phyloP scores from a whole-genome alignment of 108 stramenopile genomes.

The Fistulifera pelliculosa region DNA sequence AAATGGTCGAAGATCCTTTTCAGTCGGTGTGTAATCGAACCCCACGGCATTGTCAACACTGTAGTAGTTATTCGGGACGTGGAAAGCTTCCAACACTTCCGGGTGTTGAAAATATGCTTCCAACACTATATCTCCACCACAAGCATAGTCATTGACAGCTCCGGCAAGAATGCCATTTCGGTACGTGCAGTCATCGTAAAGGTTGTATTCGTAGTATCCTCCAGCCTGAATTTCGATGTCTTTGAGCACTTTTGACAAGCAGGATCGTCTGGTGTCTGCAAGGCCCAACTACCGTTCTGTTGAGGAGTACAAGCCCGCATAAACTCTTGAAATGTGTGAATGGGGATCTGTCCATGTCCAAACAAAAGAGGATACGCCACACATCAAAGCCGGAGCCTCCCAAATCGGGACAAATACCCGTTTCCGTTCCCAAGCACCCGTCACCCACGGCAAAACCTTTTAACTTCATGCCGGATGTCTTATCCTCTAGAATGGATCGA shows the following conservation, averaged over 20 bases:
- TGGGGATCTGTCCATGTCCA: constrained; percentile 62
- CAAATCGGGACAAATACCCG: constrained; percentile 37
- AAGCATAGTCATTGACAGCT: constrained; percentile 2
- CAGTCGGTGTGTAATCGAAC: constrained; percentile 61
- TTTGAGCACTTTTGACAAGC: constrained; percentile 5
- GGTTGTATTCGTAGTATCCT: constrained; percentile 61
- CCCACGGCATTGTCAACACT: constrained; percentile 56
- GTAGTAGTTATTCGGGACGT: constrained; percentile 41
- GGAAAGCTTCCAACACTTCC: constrained; percentile 47
- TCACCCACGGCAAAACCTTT: constrained; percentile 79
- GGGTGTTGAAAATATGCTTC: constrained; percentile 31
- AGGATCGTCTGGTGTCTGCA: not conserved
- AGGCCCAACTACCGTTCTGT: constrained; percentile 4
- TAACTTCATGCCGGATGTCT: constrained; percentile 6
- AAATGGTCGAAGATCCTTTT: constrained; percentile 46
- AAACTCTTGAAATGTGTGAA: constrained; percentile 38
- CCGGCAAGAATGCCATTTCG: constrained; percentile 28
- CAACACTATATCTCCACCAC: constrained; percentile 21
- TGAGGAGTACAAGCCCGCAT: constrained; percentile 28
- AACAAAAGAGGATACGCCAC: constrained; percentile 52
- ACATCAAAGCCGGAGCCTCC: constrained; percentile 15
- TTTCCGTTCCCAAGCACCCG: constrained; percentile 67
- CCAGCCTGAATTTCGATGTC: constrained; percentile 29
- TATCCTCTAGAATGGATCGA: constrained; percentile 25
- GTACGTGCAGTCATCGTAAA: constrained; percentile 70